Conservation (phyloP, 202 grass and related monocot genomes). For the Schoenoplectus tabernaemontani region DNA sequence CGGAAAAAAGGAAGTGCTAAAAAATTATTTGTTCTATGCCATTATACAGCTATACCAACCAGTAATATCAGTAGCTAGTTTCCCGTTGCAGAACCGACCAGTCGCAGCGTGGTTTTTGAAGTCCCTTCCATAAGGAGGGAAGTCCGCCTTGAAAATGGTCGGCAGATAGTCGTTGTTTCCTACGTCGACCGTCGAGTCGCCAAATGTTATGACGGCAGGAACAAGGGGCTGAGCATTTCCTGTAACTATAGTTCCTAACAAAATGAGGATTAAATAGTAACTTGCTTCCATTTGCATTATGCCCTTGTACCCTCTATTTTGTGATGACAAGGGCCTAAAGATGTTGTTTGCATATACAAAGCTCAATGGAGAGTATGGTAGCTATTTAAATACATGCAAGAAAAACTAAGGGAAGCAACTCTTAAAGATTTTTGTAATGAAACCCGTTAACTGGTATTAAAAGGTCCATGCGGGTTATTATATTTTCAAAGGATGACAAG, state of each 20-base stretch:
- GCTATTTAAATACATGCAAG: conserved; percentile 10
- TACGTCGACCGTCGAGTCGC: conserved; percentile 76
- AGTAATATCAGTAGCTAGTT: conserved; percentile 84
- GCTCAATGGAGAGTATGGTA: neutral
- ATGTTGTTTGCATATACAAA: neutral
- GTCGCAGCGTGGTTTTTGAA: conserved; percentile 63
- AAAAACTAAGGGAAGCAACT: neutral
- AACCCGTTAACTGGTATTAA: conserved; percentile 9
- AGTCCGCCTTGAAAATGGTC: conserved; percentile 78
- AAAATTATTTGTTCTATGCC: neutral
- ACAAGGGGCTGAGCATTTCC: conserved; percentile 66
- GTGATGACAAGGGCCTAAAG: neutral
- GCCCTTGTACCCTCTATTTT: conserved; percentile 4
- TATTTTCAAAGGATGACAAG: neutral
- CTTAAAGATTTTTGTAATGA: neutral
- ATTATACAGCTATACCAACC: conserved; percentile 23
- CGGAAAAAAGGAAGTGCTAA: neutral
- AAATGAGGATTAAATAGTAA: conserved; percentile 26
- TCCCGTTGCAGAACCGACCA: conserved; percentile 95
- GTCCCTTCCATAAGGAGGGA: conserved; percentile 87
- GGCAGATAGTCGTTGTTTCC: conserved; percentile 92
- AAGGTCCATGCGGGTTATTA: conserved; percentile 15
- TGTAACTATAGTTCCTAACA: conserved; percentile 20
- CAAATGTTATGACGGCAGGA: conserved; percentile 70
- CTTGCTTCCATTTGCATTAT: neutral